Conservation (phyloP, 2,329 filamentous ascomycete genomes). For the Coniochaeta hoffmannii region DNA sequence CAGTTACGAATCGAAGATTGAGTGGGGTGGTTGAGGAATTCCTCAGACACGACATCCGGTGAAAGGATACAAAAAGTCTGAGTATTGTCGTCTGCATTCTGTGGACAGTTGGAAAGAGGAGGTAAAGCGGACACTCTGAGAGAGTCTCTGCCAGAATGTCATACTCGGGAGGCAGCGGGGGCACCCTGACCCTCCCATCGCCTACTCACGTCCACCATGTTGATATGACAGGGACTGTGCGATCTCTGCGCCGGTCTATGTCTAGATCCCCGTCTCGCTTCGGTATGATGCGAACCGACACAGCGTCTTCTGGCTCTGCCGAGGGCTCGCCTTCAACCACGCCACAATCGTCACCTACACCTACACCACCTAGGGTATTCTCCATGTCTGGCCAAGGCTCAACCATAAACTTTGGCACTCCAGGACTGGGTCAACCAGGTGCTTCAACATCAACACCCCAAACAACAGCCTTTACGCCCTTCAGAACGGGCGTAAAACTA, state of each 20-base stretch:
- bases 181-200: slow-evolving; percentile 79
- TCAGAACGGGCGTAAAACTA: slow-evolving; percentile 59
- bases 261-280: slow-evolving; percentile 95
- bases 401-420: slow-evolving; percentile 8
- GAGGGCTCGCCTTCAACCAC: slow-evolving; percentile 52
- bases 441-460: slow-evolving; percentile 25
- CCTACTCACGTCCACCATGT: slow-evolving; percentile 77
- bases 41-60: not conserved
- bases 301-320: slow-evolving; percentile 27
- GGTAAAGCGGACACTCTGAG: not conserved
- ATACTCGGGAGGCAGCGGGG: slow-evolving; percentile 55
- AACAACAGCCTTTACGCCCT: slow-evolving; percentile 54
- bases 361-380: slow-evolving; percentile 21
- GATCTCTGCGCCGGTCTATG: slow-evolving; percentile 77
- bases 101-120: not conserved
- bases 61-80: not conserved
- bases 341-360: slow-evolving; percentile 39
- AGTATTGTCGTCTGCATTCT: not conserved
- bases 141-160: slow-evolving; percentile 37
- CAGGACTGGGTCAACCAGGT: slow-evolving; percentile 15
- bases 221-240: slow-evolving; percentile 68
- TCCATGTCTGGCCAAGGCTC: slow-evolving; percentile 4
- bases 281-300: slow-evolving; percentile 43
- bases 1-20: not conserved
- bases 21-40: not conserved